Evolutionary conservation across 2,329 filamentous ascomycete species (phyloP), one percentile per base, ranked within the genome.

Genomic region (Apiospora sp.): DNA sequence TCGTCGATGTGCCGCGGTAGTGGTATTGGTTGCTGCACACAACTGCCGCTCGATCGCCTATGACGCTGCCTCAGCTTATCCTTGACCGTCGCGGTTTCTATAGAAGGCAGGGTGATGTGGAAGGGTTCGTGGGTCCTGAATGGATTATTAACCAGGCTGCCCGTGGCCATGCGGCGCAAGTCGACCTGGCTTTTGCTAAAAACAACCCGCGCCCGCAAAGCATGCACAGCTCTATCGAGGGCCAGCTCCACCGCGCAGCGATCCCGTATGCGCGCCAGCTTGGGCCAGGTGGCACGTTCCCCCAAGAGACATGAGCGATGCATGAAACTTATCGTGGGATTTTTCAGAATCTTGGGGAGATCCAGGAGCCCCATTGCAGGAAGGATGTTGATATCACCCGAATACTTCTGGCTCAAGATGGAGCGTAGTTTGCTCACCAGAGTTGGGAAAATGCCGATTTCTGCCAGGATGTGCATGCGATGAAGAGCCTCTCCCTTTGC

Each of bases 311-410:
- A 93, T 12, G 93, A 92, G 67, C 92, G 88, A 6, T 92, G 82
- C 94, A 98, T 97, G 80, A 97, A 98, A 5, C 95, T 93, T 0
- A 91, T 85, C 0, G 93, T 95, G 1, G 96, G 96, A 73, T 98
- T 98, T 75, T 89, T 92, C 64, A 98, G 86, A 37, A 98, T 91
- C 12, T 89, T 88, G 0, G 93, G 92, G 30, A 97, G 89, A 74
- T 97, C 92, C 10, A 91, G 87, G 70, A 93, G 90, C 5, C 89
- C 89, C 72, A 97, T 92, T 71, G 94, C 91, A 0, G 95, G 95
- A 44, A 97, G 87, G 71, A 98, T 98, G 64, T 95, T 98, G 80
- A 98, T 98, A 81, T 98, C 95, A 8, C 96, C 96, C 2, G 94
- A 95, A 79, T 98, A 98, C 75, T 93, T 94, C 79, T 98, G 96